A percentile compares a stretch with the other conserved stretches of the same genome.
These are phyloP conservation scores for Piloderma croceum DNA, from an alignment of 768 basidiomycete genomes.

Conservation along the genomic window DNA sequence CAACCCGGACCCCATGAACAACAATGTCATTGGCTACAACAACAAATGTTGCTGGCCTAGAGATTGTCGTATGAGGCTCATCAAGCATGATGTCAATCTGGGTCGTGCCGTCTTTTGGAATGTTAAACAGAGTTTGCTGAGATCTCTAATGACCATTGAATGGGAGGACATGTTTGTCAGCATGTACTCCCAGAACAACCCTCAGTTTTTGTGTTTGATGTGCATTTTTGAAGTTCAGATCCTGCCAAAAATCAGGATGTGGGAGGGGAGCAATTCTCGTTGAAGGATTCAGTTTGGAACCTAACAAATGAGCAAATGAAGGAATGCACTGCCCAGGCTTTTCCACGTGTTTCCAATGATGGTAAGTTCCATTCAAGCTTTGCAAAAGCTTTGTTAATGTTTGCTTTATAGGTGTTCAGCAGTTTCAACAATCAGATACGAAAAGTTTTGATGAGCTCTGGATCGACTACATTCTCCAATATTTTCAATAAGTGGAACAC, in stretches of 20 bases:
- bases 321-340: slow-evolving; percentile 96
- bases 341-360: slow-evolving; percentile 97
- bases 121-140: slow-evolving; percentile 92
- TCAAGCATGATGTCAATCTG: slow-evolving; percentile 99
- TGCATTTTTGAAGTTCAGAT: slow-evolving; percentile 95
- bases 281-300: slow-evolving; percentile 98
- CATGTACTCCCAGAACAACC: slow-evolving; percentile 96
- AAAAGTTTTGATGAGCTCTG: slow-evolving; percentile 96
- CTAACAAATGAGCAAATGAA: slow-evolving; percentile 95
- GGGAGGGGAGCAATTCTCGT: no score
- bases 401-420: no score
- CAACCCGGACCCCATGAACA: slow-evolving; percentile 97
- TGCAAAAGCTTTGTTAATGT: no score
- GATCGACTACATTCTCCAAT: slow-evolving; percentile 97
- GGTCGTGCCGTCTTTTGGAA: slow-evolving; percentile 99
- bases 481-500: slow-evolving; percentile 99
- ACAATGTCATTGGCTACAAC: no score
- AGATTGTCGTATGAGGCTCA: slow-evolving; percentile 98
- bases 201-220: slow-evolving; percentile 97
- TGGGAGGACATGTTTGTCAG: slow-evolving; percentile 99
- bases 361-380: no score
- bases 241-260: no score
- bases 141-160: slow-evolving; percentile 95
- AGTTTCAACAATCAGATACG: slow-evolving; percentile 96
- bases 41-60: no score